These are phyloP conservation scores for Fusarium camptoceras DNA, from an alignment of 2,329 filamentous ascomycete species.

Conservation along the genomic window DNA sequence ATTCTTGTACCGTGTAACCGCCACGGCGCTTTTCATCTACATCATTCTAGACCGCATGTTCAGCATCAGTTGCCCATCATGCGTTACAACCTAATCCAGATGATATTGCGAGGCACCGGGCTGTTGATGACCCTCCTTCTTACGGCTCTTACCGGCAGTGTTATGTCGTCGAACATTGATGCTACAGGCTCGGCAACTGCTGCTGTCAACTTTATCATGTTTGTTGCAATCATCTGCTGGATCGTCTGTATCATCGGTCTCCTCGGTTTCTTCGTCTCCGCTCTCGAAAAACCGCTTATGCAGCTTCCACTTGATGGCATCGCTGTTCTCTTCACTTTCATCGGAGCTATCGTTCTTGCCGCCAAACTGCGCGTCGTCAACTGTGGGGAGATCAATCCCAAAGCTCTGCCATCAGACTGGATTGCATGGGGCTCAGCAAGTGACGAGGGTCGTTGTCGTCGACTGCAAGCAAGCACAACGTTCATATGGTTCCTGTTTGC, in stretches of 20 bases:
- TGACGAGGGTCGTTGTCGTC: constrained; percentile 74
- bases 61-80: constrained; percentile 39
- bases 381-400: constrained; percentile 66
- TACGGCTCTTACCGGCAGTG: constrained; percentile 69
- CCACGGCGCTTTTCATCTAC: background rate
- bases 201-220: constrained; percentile 75
- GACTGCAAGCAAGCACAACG: constrained; percentile 78
- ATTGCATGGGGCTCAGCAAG: constrained; percentile 72
- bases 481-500: constrained; percentile 85
- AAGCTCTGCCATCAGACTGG: constrained; percentile 57
- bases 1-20: constrained; percentile 1
- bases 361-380: constrained; percentile 76
- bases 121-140: constrained; percentile 65
- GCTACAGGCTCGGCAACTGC: constrained; percentile 57
- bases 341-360: constrained; percentile 76
- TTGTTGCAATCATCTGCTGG: constrained; percentile 75
- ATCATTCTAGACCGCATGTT: constrained; percentile 8
- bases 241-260: constrained; percentile 73
- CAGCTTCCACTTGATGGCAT: constrained; percentile 68
- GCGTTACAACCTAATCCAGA: constrained; percentile 56
- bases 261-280: constrained; percentile 64
- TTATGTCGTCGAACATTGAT: constrained; percentile 63
- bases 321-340: constrained; percentile 76
- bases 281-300: constrained; percentile 63
- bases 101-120: constrained; percentile 61